A percentile compares a stretch with the other conserved stretches of the same genome.
These are phyloP conservation scores for Apiospora malaysiana DNA, from an alignment of 2,329 filamentous ascomycete species.

Conservation along the genomic window DNA sequence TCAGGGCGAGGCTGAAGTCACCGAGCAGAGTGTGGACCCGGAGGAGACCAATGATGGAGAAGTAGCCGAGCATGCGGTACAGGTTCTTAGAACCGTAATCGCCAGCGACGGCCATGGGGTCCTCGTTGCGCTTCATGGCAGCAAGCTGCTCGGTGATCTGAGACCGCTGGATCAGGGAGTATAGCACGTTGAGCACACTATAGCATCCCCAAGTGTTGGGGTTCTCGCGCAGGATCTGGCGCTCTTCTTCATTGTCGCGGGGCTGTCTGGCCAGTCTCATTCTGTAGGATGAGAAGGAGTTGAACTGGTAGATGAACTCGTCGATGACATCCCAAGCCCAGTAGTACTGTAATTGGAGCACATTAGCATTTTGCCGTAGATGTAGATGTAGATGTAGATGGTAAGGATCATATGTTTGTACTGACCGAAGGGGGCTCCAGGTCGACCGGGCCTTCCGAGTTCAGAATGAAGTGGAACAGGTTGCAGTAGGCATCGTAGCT, in stretches of 20 bases:
- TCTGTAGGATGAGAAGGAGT: slow-evolving; percentile 97
- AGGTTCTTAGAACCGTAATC: slow-evolving; percentile 94
- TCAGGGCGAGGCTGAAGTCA: slow-evolving; percentile 96
- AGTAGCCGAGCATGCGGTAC: slow-evolving; percentile 98
- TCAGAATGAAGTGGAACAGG: slow-evolving; percentile 98
- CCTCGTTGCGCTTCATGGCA: slow-evolving; percentile 93
- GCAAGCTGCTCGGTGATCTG: slow-evolving; percentile 98
- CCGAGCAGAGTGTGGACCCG: slow-evolving; percentile 95
- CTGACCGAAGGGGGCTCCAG: slow-evolving; percentile 94
- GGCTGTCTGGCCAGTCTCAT: slow-evolving; percentile 84
- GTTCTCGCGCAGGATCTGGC: slow-evolving; percentile 89
- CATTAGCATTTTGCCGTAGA: too few relatives aligned
- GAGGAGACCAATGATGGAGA: slow-evolving; percentile 96
- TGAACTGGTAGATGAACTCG: slow-evolving; percentile 99
- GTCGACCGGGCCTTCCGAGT: slow-evolving; percentile 98
- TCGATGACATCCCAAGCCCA: slow-evolving; percentile 99
- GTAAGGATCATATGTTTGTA: slow-evolving; percentile 31
- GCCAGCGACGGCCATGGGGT: slow-evolving; percentile 84
- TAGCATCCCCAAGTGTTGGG: slow-evolving; percentile 99
- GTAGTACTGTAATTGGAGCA: slow-evolving; percentile 72
- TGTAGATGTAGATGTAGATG: neutral
- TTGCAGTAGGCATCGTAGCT: slow-evolving; percentile 99
- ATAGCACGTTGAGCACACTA: slow-evolving; percentile 97
- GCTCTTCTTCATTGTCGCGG: slow-evolving; percentile 86
- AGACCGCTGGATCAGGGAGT: slow-evolving; percentile 97